Evolutionary conservation across 2,329 filamentous ascomycete genomes (phyloP).

Genomic region (Xylariaceae sp.): DNA sequence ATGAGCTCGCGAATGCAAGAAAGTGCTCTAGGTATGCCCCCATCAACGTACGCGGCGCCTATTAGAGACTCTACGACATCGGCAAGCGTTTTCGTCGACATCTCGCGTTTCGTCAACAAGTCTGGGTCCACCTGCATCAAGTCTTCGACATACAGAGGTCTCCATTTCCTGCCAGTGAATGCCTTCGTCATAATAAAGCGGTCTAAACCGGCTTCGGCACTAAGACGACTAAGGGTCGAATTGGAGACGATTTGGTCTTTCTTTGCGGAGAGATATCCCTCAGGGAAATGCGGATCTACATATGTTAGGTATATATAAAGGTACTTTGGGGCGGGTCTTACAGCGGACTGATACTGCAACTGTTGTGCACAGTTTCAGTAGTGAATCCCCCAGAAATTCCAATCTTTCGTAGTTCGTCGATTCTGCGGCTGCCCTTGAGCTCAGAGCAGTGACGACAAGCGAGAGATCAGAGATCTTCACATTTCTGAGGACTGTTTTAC

Average conservation of each 20-base stretch:
- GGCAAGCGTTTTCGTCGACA: conserved; percentile 71
- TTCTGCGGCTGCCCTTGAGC: conserved; percentile 56
- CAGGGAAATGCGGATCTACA: conserved; percentile 64
- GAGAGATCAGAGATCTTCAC: conserved; percentile 50
- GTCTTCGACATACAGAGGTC: conserved; percentile 54
- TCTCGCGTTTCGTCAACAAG: conserved; percentile 2
- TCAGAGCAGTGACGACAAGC: conserved; percentile 66
- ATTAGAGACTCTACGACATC: conserved; percentile 86
- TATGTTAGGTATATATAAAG: too few species aligned
- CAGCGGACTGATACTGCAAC: conserved; percentile 56
- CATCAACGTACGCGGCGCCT: conserved; percentile 67
- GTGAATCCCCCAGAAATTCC: conserved; percentile 81
- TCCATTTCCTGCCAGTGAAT: conserved; percentile 72
- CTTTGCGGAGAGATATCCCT: conserved; percentile 65
- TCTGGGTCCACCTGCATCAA: conserved; percentile 21
- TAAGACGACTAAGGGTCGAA: conserved; percentile 61
- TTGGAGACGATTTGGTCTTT: conserved; percentile 75
- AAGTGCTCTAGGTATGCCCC: conserved; percentile 60
- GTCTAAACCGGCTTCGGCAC: conserved; percentile 61
- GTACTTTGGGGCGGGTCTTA: too few species aligned
- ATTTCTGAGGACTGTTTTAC: conserved; percentile 46
- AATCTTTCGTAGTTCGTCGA: conserved; percentile 72
- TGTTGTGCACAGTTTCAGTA: conserved; percentile 71
- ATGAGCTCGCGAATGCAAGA: conserved; percentile 64
- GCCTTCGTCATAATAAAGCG: conserved; percentile 64